Conservation (phyloP, 2,329 filamentous ascomycete species). For the Teratosphaeria gauchensis region DNA sequence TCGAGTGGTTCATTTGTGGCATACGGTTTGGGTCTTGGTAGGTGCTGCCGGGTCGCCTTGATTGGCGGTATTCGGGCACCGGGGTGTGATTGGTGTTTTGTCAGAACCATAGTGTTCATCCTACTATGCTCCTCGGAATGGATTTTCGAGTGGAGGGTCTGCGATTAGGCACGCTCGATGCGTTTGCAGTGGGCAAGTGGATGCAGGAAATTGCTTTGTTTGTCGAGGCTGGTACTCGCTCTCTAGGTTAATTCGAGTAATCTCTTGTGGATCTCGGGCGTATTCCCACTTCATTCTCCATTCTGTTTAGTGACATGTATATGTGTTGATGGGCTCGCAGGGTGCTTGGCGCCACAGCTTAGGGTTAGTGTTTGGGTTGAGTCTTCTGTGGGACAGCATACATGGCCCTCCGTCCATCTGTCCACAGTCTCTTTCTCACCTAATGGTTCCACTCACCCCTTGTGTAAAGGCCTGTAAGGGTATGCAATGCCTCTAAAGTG, state of each 20-base stretch:
- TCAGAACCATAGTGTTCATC: constrained; percentile 20
- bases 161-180: constrained; percentile 6
- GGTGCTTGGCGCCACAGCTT: background rate
- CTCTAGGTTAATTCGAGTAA: background rate
- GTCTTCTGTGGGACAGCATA: too few species aligned
- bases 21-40: background rate
- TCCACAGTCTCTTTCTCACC: too few species aligned
- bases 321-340: too few species aligned
- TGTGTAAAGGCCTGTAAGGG: too few species aligned
- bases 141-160: constrained; percentile 3
- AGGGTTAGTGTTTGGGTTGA: background rate
- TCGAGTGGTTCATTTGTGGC: constrained; percentile 14
- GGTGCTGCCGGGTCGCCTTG: constrained; percentile 12
- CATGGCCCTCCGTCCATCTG: too few species aligned
- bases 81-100: constrained; percentile 1
- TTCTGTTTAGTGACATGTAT: too few species aligned
- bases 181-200: background rate
- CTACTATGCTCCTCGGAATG: constrained; percentile 15
- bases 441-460: too few species aligned
- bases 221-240: background rate
- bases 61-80: constrained; percentile 10
- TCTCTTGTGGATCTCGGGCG: background rate
- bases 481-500: too few species aligned
- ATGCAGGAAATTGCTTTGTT: background rate
- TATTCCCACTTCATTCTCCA: background rate